Base-by-base conservation (phyloP, 192 early-diverging fungal species). In the Podila clonocystis region DNA sequence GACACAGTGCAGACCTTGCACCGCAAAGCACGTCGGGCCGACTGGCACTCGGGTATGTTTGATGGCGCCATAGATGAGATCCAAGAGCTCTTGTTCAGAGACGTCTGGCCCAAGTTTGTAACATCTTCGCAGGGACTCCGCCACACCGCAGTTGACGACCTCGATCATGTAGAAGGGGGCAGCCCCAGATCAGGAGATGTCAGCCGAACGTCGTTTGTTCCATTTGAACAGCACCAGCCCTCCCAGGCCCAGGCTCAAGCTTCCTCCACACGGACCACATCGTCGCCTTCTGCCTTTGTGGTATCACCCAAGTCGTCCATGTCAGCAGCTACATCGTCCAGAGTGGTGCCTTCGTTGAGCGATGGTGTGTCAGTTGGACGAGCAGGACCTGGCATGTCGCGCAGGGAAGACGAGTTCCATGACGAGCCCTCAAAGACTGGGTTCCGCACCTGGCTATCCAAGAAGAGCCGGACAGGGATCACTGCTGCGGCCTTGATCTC, bases 21-120 rank as follows among this genome's bases (percentile, higher is more conserved):
- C 30, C 63, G 50, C 41, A 67, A 41, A 55, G 77, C 70, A 3
- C 49, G 33, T 22, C 34, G 48, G 31, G 63, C 65, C 8, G 77
- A 80, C 7, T 80, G 77, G 77, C 8, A 48, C 4, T 80, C 77
- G 7, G 63, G 77, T 1, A 69, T 80, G 66, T 80, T 80, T 69
- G 77, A 80, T 49, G 58, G 66, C 0, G 77, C 77, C 5, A 66
- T 73, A 12, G 67, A 60, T 45, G 77, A 80, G 70, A 60, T 80
- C 33, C 77, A 80, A 31, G 77, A 80, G 34, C 62, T 80, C 1
- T 55, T 80, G 12, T 80, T 80, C 62, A 70, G 77, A 13, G 77
- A 80, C 61, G 77, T 80, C 17, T 80, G 77, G 77, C 77, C 77
- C 5, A 80, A 80, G 50, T 80, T 80, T 15, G 77, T 80, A n/a